phyloP scores from a whole-genome alignment of 1,284 basidiomycete genomes.

The Pascua sp. region DNA sequence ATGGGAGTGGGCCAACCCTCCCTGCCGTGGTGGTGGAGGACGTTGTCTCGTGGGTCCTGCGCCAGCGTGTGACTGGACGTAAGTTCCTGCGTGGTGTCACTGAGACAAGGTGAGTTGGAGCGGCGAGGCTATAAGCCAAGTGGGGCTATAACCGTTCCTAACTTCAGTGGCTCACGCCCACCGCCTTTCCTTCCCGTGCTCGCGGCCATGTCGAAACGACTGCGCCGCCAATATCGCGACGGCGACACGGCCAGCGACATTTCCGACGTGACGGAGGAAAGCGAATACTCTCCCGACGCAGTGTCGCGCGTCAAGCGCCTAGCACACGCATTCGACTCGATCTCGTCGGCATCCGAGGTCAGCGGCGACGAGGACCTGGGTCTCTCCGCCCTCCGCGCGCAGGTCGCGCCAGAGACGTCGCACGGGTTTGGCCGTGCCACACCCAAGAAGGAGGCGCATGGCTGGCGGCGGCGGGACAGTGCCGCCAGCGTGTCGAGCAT shows the following conservation, averaged over 20 bases:
- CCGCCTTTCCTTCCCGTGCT: constrained; percentile 44
- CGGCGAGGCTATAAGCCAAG: not conserved
- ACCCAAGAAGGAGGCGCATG: constrained; percentile 6
- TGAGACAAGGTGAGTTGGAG: constrained; percentile 18
- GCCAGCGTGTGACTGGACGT: constrained; percentile 34
- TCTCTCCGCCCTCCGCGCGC: constrained; percentile 18
- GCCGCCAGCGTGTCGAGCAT: constrained; percentile 2
- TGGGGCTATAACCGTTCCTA: not conserved
- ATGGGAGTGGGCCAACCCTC: constrained; percentile 33
- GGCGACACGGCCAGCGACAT: not conserved
- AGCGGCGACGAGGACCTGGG: constrained; percentile 21
- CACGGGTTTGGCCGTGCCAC: constrained; percentile 17
- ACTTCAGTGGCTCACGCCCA: constrained; percentile 21
- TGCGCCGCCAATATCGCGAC: constrained; percentile 22
- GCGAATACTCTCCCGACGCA: constrained; percentile 3
- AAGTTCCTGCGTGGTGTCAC: constrained; percentile 29
- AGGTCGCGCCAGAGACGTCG: constrained; percentile 38
- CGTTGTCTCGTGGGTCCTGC: constrained; percentile 41
- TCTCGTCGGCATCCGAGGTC: constrained; percentile 28
- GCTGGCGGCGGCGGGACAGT: constrained; percentile 12
- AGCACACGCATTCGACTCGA: constrained; percentile 36
- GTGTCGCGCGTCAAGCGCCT: constrained; percentile 37
- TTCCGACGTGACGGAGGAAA: not conserved
- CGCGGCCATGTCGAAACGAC: constrained; percentile 31
- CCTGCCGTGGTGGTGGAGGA: constrained; percentile 40